Conservation (phyloP, 371 early-diverging fungal species). For the Synchytrium microbalum region DNA sequence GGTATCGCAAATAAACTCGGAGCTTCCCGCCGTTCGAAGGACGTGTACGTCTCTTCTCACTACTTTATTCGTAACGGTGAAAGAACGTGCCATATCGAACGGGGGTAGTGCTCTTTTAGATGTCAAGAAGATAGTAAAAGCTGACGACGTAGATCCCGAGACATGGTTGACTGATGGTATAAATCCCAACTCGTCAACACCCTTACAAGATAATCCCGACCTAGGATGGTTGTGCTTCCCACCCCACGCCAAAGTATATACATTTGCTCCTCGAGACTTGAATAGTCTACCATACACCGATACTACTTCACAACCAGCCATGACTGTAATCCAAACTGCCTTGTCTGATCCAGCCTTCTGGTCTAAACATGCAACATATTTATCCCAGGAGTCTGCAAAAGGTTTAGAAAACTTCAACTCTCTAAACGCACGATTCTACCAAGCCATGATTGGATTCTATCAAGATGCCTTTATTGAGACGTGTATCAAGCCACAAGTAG, state of each 20-base stretch:
- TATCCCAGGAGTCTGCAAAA: slow-evolving; percentile 3
- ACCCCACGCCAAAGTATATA: too few species aligned
- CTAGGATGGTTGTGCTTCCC: too few species aligned
- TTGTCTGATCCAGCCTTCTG: neutral
- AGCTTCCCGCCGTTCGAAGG: slow-evolving; percentile 62
- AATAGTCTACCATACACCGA: neutral
- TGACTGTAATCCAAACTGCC: neutral
- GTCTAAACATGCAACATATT: neutral
- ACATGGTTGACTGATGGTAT: too few species aligned
- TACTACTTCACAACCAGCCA: neutral
- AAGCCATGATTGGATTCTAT: slow-evolving; percentile 58
- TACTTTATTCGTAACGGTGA: too few species aligned
- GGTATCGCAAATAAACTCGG: slow-evolving; percentile 52
- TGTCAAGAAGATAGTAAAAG: too few species aligned
- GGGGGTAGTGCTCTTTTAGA: too few species aligned
- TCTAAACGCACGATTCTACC: slow-evolving; percentile 51
- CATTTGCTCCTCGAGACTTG: too few species aligned
- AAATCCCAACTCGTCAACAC: too few species aligned
- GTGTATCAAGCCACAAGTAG: slow-evolving; percentile 43
- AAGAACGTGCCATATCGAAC: too few species aligned
- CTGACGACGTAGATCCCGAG: too few species aligned
- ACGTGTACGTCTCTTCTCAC: neutral
- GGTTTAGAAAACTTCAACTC: slow-evolving; percentile 48
- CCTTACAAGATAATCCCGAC: too few species aligned
- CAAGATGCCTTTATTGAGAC: slow-evolving; percentile 48